Evolutionary conservation across 495 filamentous ascomycete species (phyloP).

Genomic region (Achaetomiella virescens): DNA sequence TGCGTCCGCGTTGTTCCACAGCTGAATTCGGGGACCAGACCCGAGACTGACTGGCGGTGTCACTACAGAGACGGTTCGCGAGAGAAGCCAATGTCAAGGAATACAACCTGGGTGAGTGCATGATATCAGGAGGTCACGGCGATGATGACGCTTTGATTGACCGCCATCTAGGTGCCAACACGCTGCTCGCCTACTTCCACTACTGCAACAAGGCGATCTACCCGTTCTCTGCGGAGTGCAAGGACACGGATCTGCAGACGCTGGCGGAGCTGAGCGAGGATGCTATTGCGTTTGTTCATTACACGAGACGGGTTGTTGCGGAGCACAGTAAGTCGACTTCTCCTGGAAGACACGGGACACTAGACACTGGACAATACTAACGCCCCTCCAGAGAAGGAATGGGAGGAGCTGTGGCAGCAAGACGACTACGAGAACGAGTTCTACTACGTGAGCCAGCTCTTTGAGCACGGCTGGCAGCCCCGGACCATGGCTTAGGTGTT

Average conservation of each 20-base stretch:
- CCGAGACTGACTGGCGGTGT: conserved; percentile 1
- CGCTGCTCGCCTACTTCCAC: conserved; percentile 53
- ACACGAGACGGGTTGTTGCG: conserved; percentile 31
- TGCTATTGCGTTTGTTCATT: conserved; percentile 34
- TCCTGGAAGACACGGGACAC: too few species aligned
- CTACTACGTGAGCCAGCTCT: conserved; percentile 48
- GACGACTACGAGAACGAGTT: conserved; percentile 43
- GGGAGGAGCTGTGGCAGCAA: conserved; percentile 32
- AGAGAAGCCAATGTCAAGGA: conserved; percentile 45
- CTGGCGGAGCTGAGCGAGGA: conserved; percentile 40
- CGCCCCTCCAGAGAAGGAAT: conserved; percentile 30
- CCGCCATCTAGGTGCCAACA: conserved; percentile 44
- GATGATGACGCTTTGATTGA: conserved; percentile 1
- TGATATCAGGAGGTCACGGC: neutral
- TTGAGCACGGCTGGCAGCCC: conserved; percentile 46
- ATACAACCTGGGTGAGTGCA: conserved; percentile 44
- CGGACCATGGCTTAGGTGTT: conserved; percentile 33
- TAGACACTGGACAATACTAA: too few species aligned
- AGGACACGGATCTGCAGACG: conserved; percentile 40
- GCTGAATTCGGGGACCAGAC: neutral
- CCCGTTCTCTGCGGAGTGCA: conserved; percentile 45
- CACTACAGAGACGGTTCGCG: conserved; percentile 41
- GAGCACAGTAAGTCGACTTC: conserved; percentile 37
- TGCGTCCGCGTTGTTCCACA: neutral
- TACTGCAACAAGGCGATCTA: conserved; percentile 52